A percentile compares a stretch with the other conserved stretches of the same genome.
Conservation (phyloP, 495 filamentous ascomycete genomes). For the Elaphomyces granulatus region DNA sequence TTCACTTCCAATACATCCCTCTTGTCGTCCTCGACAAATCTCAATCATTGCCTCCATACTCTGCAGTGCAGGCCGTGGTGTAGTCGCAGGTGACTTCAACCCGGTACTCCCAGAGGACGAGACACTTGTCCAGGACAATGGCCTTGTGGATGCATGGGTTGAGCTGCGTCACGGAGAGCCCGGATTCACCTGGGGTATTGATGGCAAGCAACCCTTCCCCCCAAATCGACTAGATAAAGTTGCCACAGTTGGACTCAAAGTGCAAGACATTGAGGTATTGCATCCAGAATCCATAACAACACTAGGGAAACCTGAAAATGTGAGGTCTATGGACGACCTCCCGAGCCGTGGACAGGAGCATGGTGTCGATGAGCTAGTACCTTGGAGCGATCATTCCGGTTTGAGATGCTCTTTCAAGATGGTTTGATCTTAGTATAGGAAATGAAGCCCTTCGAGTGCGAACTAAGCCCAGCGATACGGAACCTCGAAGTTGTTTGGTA, state of each 20-base stretch:
- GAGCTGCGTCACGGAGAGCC: conserved; percentile 7
- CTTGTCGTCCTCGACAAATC: conserved; percentile 11
- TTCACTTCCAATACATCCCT: conserved; percentile 13
- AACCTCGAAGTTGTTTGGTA: no score
- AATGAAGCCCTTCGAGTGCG: no score
- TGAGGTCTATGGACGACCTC: no score
- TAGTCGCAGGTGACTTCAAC: conserved; percentile 19
- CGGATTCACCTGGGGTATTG: conserved; percentile 13
- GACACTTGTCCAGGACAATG: conserved; percentile 7
- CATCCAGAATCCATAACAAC: no score
- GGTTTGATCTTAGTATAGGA: no score
- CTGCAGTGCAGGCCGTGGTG: conserved; percentile 7
- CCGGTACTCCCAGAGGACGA: conserved; percentile 14
- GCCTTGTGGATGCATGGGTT: conserved; percentile 12
- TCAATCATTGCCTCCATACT: conserved; percentile 10
- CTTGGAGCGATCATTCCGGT: no score
- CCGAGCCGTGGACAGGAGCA: no score
- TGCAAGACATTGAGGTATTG: conserved; percentile 7
- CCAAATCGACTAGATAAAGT: conserved; percentile 15
- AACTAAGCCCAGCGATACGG: no score
- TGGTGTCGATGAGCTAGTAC: no score
- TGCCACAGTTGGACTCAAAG: conserved; percentile 9
- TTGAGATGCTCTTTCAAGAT: no score
- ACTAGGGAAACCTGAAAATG: no score
- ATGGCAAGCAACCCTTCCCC: conserved; percentile 10